Base-by-base conservation (phyloP, 371 early-diverging fungal species). In the Syncephalastrum racemosum region DNA sequence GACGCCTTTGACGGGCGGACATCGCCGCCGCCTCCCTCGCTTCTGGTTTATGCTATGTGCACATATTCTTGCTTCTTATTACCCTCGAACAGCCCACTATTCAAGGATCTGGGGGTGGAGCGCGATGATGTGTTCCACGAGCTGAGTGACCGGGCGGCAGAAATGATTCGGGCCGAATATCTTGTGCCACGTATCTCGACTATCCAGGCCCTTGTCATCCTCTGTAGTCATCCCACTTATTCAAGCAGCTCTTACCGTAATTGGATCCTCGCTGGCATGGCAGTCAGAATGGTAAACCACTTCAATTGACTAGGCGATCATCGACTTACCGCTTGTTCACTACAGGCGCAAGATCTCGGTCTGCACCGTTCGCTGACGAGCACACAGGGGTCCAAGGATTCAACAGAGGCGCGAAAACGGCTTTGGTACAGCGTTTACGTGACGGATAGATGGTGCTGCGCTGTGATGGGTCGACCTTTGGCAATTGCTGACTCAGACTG, bases 211-310 rank as follows among this genome's bases (percentile, higher is more conserved):
- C 59, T 78, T n/a, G 51, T 71, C 4, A 41, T 78, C n/a, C 51
- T 78, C 16, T 70, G 66, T 40, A 60, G 59, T 12, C 71, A 71
- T 49, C 79, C 79, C 2, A 67, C 67, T 13, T 70, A 63, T 27
- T 64, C 73, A 5, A 61, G 62, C 15, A 66, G 57, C 13, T 62
- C 67, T 0, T 67, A 75, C 43, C 64, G 67, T 20, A 73, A 67
- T 44, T 78, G 79, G 79, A 68, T 78, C 24, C 48, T 64, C 16
- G 71, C 71, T 15, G 79, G 79, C 14, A 75, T 75, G 79, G 79
- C 75, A 4, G 69, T 78, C 5, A 60, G 79, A 51, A 74, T 78
- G 79, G 74, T 73, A 69, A 36, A 27, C 25, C 14, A 14, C 16
- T 8, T 42, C 19, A 2, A 8, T 18, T 23, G 42, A 25, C 4